Evolutionary conservation across 1,284 basidiomycete species (phyloP).

Genomic region (Polyporus tsugae): DNA sequence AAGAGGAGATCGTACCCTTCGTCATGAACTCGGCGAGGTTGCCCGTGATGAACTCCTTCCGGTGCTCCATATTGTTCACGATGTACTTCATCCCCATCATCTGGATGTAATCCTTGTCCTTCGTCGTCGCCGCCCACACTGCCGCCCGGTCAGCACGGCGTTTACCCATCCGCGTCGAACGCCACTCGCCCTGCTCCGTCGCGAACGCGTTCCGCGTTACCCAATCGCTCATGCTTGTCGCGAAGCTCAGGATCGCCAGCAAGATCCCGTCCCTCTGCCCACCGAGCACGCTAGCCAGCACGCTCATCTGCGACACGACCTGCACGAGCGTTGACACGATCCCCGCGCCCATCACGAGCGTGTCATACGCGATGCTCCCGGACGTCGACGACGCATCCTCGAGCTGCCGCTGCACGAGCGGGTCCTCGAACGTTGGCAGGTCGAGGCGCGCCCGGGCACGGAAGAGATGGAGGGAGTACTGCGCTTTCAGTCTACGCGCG

Average conservation of each 20-base stretch:
- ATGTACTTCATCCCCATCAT: conserved; percentile 71
- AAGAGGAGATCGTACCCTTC: conserved; percentile 44
- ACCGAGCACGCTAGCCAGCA: conserved; percentile 67
- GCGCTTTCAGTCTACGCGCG: conserved; percentile 63
- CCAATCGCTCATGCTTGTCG: conserved; percentile 36
- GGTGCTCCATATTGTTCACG: conserved; percentile 59
- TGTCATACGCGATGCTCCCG: conserved; percentile 69
- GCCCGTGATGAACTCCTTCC: conserved; percentile 79
- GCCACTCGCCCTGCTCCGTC: conserved; percentile 21
- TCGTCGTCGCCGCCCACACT: conserved; percentile 83
- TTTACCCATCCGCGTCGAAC: not conserved
- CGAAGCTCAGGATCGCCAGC: conserved; percentile 63
- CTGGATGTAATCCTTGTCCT: conserved; percentile 65
- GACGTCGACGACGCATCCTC: conserved; percentile 55
- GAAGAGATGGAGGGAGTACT: conserved; percentile 72
- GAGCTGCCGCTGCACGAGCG: conserved; percentile 70
- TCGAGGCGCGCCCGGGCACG: conserved; percentile 74
- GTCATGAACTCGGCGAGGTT: conserved; percentile 64
- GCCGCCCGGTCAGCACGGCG: not conserved
- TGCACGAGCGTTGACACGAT: conserved; percentile 59
- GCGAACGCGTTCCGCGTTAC: conserved; percentile 28
- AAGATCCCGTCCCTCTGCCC: conserved; percentile 71
- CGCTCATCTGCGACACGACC: conserved; percentile 65
- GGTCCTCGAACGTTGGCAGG: conserved; percentile 77
- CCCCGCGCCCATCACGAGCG: conserved; percentile 53